Conservation (phyloP, 2,329 filamentous ascomycete species). For the Colletotrichum lupini region DNA sequence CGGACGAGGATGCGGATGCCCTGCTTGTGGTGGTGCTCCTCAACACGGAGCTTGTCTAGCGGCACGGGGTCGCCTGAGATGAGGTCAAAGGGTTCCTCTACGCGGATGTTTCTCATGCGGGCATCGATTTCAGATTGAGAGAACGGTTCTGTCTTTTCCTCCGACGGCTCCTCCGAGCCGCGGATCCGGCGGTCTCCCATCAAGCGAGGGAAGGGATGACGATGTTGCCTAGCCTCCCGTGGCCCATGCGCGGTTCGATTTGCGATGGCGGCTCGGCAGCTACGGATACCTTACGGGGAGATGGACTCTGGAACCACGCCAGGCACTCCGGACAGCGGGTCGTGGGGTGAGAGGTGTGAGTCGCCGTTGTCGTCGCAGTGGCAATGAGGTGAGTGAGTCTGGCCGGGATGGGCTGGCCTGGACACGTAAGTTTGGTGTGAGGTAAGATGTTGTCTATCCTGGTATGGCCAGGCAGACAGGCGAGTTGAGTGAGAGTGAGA, state of each 20-base stretch:
- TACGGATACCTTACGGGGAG: not conserved
- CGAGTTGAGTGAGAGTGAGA: not conserved
- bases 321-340: not conserved
- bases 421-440: not conserved
- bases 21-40: constrained; percentile 63
- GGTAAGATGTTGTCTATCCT: constrained; percentile 18
- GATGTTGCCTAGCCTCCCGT: constrained; percentile 33
- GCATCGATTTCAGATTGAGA: constrained; percentile 66
- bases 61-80: constrained; percentile 57
- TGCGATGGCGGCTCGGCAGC: not conserved
- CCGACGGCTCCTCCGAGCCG: constrained; percentile 51
- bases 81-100: constrained; percentile 54
- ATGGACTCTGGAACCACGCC: constrained; percentile 1
- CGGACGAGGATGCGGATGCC: constrained; percentile 69
- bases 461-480: constrained; percentile 14
- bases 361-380: not conserved
- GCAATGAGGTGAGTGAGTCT: not conserved
- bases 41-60: constrained; percentile 63
- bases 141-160: constrained; percentile 69
- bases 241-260: constrained; percentile 38
- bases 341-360: not conserved
- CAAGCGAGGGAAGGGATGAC: constrained; percentile 36
- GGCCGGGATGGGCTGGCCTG: constrained; percentile 4
- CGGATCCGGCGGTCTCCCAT: constrained; percentile 60
- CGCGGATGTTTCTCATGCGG: constrained; percentile 57